Evolutionary conservation across 129 eudicot species (phyloP).

Genomic region (Oenanthe sinensis): DNA sequence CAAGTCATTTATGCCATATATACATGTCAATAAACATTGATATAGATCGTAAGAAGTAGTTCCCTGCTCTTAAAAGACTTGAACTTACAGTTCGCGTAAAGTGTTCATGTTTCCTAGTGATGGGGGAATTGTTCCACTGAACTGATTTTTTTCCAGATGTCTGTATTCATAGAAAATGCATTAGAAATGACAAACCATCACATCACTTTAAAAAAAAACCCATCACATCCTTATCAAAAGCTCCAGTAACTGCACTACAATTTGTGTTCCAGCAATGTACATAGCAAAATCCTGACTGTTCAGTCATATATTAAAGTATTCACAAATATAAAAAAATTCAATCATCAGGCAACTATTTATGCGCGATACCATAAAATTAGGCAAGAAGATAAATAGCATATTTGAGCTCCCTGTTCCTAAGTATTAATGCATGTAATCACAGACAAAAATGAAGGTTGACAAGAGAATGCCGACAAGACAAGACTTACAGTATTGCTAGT

Average conservation of each 20-base stretch:
- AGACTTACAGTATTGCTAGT: slow-evolving; percentile 52
- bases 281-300: not conserved
- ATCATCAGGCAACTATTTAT: not conserved
- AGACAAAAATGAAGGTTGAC: not conserved
- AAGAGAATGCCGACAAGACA: not conserved
- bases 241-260: not conserved
- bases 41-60: not conserved
- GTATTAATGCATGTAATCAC: not conserved
- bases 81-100: slow-evolving; percentile 60
- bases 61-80: not conserved
- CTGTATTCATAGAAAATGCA: slow-evolving; percentile 21
- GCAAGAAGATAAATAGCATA: not conserved
- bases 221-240: not conserved
- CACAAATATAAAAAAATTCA: not conserved
- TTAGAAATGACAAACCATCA: not conserved
- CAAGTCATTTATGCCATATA: slow-evolving; percentile 1
- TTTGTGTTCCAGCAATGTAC: not conserved
- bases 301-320: slow-evolving; percentile 5
- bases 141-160: slow-evolving; percentile 65
- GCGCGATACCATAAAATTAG: not conserved
- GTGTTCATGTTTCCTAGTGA: slow-evolving; percentile 46
- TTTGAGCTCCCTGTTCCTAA: not conserved
- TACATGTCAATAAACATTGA: not conserved
- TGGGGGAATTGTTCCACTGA: slow-evolving; percentile 56
- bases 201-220: not conserved